Evolutionary conservation across 2,329 filamentous ascomycete genomes (phyloP).

Genomic region (Diaporthe aspalathi): DNA sequence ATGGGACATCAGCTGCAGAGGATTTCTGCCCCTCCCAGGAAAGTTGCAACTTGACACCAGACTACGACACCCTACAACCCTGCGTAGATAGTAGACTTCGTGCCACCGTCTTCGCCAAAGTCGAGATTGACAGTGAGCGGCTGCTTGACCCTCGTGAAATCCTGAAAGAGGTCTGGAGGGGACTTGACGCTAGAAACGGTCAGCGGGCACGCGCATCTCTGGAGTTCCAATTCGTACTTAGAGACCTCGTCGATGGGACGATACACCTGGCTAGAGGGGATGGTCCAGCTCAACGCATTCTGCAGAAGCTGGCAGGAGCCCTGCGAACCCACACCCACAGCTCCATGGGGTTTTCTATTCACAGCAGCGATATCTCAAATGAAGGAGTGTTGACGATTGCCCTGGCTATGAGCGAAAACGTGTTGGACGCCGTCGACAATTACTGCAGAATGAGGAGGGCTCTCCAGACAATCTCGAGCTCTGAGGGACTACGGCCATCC

Average conservation of each 20-base stretch:
- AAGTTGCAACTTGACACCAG: background rate
- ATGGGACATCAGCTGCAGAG: background rate
- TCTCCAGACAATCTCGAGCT: background rate
- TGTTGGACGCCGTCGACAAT: background rate
- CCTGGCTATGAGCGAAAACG: background rate
- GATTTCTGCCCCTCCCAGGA: background rate
- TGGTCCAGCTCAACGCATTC: background rate
- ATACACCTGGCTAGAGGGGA: background rate
- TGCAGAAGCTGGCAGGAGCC: background rate
- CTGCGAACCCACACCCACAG: background rate
- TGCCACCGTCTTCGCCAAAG: background rate
- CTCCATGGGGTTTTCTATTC: background rate
- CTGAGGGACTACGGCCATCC: background rate
- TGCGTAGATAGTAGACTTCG: background rate
- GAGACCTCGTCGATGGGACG: background rate
- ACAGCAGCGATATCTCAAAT: background rate
- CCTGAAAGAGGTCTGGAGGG: background rate
- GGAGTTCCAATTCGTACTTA: slow-evolving; percentile 8
- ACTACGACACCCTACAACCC: background rate
- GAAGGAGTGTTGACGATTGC: background rate
- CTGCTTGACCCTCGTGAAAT: background rate
- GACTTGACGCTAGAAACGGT: no score
- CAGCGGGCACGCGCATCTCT: background rate
- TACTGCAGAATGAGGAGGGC: background rate
- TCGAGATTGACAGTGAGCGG: background rate